Conservation (phyloP, 2,329 filamentous ascomycete species). For the Diatrype stigma region DNA sequence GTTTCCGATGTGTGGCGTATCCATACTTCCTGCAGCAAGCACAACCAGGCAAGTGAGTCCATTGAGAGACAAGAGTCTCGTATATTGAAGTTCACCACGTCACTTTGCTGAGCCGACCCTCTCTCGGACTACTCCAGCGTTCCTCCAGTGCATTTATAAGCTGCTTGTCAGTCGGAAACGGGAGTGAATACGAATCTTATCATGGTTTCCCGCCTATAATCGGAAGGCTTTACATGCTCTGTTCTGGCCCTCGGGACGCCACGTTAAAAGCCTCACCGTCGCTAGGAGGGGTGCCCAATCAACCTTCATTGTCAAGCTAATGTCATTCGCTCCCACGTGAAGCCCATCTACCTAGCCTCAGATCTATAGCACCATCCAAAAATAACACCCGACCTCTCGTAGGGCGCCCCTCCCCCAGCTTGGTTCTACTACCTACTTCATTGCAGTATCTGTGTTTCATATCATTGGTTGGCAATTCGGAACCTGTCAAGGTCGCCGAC, state of each 20-base stretch:
- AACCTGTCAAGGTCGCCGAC: not conserved
- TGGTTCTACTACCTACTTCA: not conserved
- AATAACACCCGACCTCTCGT: not conserved
- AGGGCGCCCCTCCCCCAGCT: not conserved
- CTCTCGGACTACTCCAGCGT: not conserved
- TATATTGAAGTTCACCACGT: not conserved
- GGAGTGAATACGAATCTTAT: not conserved
- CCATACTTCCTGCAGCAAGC: not conserved
- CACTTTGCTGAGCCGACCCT: not conserved
- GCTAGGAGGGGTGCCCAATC: not conserved
- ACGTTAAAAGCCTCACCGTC: slow-evolving; percentile 1
- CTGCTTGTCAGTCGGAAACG: not conserved
- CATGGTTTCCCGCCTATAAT: not conserved
- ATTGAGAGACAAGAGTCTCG: not conserved
- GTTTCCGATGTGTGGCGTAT: not conserved
- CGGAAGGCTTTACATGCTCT: not conserved
- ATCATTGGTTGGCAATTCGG: too few relatives aligned
- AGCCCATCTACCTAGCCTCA: not conserved
- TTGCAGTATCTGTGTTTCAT: too few relatives aligned
- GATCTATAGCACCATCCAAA: not conserved
- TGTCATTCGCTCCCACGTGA: not conserved
- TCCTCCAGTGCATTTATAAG: not conserved
- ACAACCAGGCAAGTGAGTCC: not conserved
- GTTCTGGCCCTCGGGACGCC: slow-evolving; percentile 4
- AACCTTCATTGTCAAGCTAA: not conserved